Conservation (phyloP, 768 basidiomycete species). For the Boletus speciosus region DNA sequence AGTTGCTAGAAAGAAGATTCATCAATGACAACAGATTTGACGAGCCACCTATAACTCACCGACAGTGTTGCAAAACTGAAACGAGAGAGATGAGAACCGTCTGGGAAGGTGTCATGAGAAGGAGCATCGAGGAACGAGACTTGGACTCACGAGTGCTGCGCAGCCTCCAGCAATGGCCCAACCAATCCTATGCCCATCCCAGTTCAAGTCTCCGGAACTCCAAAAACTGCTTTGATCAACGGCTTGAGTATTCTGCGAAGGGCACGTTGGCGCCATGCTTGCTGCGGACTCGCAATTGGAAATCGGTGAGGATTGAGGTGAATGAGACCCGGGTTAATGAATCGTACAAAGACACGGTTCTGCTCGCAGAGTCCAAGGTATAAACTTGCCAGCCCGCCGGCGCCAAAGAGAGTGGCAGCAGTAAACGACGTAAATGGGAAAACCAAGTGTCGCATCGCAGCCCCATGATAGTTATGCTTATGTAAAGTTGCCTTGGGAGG, state of each 20-base stretch:
- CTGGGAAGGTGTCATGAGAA: conserved; percentile 31
- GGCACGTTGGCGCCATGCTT: conserved; percentile 38
- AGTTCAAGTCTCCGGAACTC: conserved; percentile 49
- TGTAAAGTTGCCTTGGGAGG: not conserved
- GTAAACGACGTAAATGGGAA: not conserved
- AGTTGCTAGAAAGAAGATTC: conserved; percentile 49
- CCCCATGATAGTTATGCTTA: not conserved
- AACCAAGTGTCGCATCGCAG: not conserved
- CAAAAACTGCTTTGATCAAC: conserved; percentile 66
- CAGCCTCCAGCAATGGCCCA: conserved; percentile 71
- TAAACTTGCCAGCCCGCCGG: conserved; percentile 6
- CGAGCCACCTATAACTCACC: conserved; percentile 38
- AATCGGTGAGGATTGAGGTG: not conserved
- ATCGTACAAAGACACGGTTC: conserved; percentile 6
- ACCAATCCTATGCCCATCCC: conserved; percentile 64
- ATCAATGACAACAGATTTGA: not conserved
- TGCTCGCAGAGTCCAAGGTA: conserved; percentile 2
- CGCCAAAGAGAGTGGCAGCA: not conserved
- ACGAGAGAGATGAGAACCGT: conserved; percentile 58
- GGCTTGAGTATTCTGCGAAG: conserved; percentile 45
- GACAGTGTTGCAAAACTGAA: conserved; percentile 58
- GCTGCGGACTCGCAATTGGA: not conserved
- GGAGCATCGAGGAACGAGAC: not conserved
- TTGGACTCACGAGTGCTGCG: conserved; percentile 46
- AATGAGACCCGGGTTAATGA: not conserved